Evolutionary conservation across 345 rosid species (phyloP).

Genomic region (Luvunga scandens): DNA sequence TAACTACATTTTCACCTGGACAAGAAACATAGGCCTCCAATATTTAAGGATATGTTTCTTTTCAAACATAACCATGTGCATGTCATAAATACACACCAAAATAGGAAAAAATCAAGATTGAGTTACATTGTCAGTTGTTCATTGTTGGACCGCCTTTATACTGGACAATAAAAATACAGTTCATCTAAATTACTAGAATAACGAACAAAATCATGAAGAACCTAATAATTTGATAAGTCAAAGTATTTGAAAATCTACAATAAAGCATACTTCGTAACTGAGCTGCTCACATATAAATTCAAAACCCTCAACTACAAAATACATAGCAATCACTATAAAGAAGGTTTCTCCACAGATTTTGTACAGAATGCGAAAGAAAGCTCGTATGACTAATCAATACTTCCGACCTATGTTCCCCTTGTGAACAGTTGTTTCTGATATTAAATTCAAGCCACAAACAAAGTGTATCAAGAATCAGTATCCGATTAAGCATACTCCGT

Average conservation of each 20-base stretch:
- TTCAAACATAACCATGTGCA: neutral
- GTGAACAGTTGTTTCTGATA: neutral
- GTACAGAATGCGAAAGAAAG: neutral
- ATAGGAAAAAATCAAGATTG: neutral
- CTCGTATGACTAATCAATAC: neutral
- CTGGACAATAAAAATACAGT: neutral
- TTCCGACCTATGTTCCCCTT: neutral
- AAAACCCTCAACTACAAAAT: neutral
- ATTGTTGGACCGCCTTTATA: no score
- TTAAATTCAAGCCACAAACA: neutral
- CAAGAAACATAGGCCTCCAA: neutral
- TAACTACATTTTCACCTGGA: neutral
- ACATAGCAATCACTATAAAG: neutral
- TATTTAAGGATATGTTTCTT: neutral
- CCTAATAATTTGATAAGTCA: neutral
- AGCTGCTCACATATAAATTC: neutral
- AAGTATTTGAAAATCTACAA: no score
- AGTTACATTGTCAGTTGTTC: neutral
- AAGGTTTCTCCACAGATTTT: neutral
- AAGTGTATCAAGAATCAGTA: neutral
- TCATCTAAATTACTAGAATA: neutral
- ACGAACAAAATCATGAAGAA: neutral
- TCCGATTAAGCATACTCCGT: neutral
- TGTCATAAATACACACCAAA: no score
- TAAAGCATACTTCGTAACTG: neutral